These are phyloP conservation scores for Phytopythium sindhum DNA, from an alignment of 352 stramenopile genomes.

Conservation along the genomic window DNA sequence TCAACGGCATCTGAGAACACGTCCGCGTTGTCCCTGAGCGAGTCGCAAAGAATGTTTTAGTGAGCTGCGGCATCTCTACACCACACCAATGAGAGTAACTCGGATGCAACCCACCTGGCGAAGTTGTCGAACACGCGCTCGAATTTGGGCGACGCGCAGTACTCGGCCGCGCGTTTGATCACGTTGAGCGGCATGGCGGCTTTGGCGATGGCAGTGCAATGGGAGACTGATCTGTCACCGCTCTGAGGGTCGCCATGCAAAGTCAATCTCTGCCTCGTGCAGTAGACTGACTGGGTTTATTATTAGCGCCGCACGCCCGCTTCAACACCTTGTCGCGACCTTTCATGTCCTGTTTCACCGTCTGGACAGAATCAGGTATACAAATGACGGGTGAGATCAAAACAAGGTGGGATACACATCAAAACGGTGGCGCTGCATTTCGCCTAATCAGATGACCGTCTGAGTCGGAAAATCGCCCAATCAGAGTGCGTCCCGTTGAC, in stretches of 20 bases:
- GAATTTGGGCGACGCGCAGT: conserved; percentile 71
- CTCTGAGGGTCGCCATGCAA: too few relatives aligned
- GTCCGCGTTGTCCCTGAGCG: conserved; percentile 50
- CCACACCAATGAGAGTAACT: not conserved
- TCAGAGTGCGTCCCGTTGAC: not conserved
- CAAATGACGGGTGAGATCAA: too few relatives aligned
- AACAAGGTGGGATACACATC: too few relatives aligned
- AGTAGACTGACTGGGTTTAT: too few relatives aligned
- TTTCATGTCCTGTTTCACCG: too few relatives aligned
- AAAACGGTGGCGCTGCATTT: not conserved
- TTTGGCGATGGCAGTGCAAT: too few relatives aligned
- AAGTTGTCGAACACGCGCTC: conserved; percentile 78
- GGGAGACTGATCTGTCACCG: too few relatives aligned
- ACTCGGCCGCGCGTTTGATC: conserved; percentile 61
- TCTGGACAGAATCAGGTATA: too few relatives aligned
- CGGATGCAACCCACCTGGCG: conserved; percentile 36
- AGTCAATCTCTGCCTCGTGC: too few relatives aligned
- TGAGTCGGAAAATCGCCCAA: not conserved
- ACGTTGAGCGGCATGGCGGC: conserved; percentile 44
- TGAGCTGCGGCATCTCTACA: not conserved
- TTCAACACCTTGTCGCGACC: too few relatives aligned
- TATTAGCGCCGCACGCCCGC: too few relatives aligned
- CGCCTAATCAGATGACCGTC: conserved; percentile 2
- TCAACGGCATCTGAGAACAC: conserved; percentile 62
- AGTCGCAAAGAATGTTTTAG: not conserved